Percentiles rank a stretch among this genome's conserved stretches.
Evolutionary conservation across 2,329 filamentous ascomycete genomes (phyloP).

Genomic region (Phialophora tarda): DNA sequence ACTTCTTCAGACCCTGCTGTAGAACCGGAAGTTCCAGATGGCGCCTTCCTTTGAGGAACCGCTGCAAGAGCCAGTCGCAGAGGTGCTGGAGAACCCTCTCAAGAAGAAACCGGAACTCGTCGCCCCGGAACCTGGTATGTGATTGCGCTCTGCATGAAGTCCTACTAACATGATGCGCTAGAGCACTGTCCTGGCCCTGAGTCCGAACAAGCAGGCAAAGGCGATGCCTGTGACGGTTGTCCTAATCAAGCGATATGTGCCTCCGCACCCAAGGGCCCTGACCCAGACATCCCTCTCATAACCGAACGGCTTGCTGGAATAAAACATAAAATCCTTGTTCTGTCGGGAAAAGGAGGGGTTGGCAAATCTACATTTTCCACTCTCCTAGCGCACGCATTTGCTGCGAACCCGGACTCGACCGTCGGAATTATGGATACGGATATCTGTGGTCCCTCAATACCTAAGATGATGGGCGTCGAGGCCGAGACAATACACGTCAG

Average conservation of each 20-base stretch:
- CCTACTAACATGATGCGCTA: conserved; percentile 33
- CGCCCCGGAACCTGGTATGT: conserved; percentile 79
- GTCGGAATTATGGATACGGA: conserved; percentile 98
- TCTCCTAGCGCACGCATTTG: conserved; percentile 86
- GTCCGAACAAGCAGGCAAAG: conserved; percentile 62
- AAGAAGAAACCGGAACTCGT: conserved; percentile 83
- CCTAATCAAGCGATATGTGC: conserved; percentile 97
- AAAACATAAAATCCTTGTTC: conserved; percentile 87
- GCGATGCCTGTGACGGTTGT: conserved; percentile 89
- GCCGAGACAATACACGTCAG: conserved; percentile 90
- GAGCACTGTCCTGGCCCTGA: conserved; percentile 89
- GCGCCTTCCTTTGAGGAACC: conserved; percentile 76
- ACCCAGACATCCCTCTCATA: conserved; percentile 90
- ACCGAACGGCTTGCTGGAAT: conserved; percentile 80
- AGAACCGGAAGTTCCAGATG: conserved; percentile 58
- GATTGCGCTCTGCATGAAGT: conserved; percentile 1
- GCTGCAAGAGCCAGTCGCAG: conserved; percentile 59
- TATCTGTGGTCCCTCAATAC: conserved; percentile 93
- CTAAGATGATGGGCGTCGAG: conserved; percentile 94
- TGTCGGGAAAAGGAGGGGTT: conserved; percentile 94
- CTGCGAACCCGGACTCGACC: conserved; percentile 74
- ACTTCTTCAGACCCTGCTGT: background rate
- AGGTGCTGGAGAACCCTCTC: conserved; percentile 75
- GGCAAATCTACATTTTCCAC: conserved; percentile 94
- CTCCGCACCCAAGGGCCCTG: conserved; percentile 89